Evolutionary conservation across 2,329 filamentous ascomycete species (phyloP).

Genomic region (Colletotrichum spinosum): DNA sequence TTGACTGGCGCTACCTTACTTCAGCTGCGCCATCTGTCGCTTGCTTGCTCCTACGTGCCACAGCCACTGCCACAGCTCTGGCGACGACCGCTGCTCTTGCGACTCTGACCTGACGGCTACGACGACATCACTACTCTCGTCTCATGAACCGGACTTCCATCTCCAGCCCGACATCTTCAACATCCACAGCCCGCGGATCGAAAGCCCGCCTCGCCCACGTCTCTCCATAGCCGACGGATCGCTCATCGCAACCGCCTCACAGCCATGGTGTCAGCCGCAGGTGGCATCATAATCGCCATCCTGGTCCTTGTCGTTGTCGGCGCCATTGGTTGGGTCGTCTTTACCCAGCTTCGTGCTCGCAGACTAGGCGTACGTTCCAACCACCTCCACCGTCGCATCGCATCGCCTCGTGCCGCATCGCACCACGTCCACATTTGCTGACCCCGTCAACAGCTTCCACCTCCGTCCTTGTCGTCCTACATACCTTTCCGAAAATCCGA

Average conservation of each 20-base stretch:
- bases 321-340: slow-evolving; percentile 75
- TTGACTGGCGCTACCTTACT: background rate
- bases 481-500: slow-evolving; percentile 75
- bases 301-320: slow-evolving; percentile 69
- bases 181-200: slow-evolving; percentile 1
- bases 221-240: slow-evolving; percentile 20
- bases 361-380: slow-evolving; percentile 71
- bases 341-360: slow-evolving; percentile 77
- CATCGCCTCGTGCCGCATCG: background rate
- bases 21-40: background rate
- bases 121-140: slow-evolving; percentile 1
- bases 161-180: slow-evolving; percentile 18
- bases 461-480: slow-evolving; percentile 74
- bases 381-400: slow-evolving; percentile 3
- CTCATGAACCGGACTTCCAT: slow-evolving; percentile 29
- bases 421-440: background rate
- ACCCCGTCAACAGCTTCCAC: slow-evolving; percentile 67
- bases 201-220: slow-evolving; percentile 21
- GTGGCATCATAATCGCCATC: slow-evolving; percentile 80
- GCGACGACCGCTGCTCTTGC: background rate
- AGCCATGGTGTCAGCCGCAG: slow-evolving; percentile 68
- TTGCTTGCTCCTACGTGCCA: slow-evolving; percentile 13
- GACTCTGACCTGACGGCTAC: slow-evolving; percentile 5
- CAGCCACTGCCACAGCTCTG: slow-evolving; percentile 20
- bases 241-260: slow-evolving; percentile 32